Evolutionary conservation across 768 basidiomycete species (phyloP).

Genomic region (Lactarius sanguifluus): DNA sequence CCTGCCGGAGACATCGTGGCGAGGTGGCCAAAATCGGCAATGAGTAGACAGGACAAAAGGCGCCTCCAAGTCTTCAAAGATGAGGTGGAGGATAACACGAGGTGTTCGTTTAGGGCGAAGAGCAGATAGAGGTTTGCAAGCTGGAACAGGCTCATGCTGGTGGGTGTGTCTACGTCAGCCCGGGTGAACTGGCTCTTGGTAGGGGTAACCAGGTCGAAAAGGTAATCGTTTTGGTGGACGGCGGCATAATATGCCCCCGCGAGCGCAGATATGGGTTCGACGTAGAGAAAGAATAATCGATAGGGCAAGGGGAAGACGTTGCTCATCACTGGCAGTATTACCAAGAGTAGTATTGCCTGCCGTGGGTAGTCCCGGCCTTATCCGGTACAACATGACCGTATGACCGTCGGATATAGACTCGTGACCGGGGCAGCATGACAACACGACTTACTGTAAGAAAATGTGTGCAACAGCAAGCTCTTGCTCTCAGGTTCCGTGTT

Average conservation of each 20-base stretch:
- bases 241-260: constrained; percentile 51
- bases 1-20: constrained; percentile 47
- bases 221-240: constrained; percentile 40
- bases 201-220: constrained; percentile 38
- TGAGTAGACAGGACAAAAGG: constrained; percentile 45
- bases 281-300: constrained; percentile 49
- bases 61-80: constrained; percentile 45
- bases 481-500: neutral
- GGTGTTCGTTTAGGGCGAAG: constrained; percentile 51
- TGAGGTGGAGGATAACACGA: constrained; percentile 47
- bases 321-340: neutral
- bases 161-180: constrained; percentile 34
- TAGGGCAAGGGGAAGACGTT: constrained; percentile 35
- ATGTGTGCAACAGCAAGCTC: neutral
- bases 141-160: constrained; percentile 45
- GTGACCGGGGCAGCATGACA: too few species aligned
- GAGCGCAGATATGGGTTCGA: constrained; percentile 52
- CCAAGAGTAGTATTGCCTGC: too few species aligned
- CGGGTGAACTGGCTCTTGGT: constrained; percentile 1
- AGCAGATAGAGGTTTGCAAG: constrained; percentile 52
- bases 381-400: too few species aligned
- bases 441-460: too few species aligned
- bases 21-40: constrained; percentile 53
- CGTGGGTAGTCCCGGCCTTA: neutral
- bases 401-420: too few species aligned